phyloP scores from a whole-genome alignment of 768 basidiomycete genomes.

The Tylopilus vinaceipallidus region DNA sequence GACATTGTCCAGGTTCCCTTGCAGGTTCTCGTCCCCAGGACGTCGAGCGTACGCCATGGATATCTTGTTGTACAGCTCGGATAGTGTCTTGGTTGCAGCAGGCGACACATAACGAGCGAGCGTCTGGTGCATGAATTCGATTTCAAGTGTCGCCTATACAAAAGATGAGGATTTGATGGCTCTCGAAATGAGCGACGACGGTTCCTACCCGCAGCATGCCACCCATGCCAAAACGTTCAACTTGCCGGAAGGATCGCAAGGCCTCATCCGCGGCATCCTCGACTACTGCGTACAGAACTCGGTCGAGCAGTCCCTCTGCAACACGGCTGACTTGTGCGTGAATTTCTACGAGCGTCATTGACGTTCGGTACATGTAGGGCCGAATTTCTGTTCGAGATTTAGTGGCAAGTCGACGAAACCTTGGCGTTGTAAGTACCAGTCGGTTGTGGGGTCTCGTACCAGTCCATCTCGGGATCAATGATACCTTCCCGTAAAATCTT shows the following conservation, averaged over 20 bases:
- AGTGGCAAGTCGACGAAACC: not conserved
- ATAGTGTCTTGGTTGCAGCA: slow-evolving; percentile 76
- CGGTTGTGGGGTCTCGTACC: slow-evolving; percentile 92
- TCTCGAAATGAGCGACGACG: not conserved
- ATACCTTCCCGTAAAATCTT: slow-evolving; percentile 77
- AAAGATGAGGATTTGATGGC: not conserved
- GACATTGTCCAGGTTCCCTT: slow-evolving; percentile 84
- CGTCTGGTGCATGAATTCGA: slow-evolving; percentile 98
- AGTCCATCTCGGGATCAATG: slow-evolving; percentile 78
- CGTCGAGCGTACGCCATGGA: slow-evolving; percentile 88
- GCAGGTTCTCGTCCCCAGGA: slow-evolving; percentile 82
- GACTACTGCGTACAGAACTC: slow-evolving; percentile 78
- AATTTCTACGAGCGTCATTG: slow-evolving; percentile 86
- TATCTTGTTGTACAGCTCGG: slow-evolving; percentile 92
- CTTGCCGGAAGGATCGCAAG: slow-evolving; percentile 80
- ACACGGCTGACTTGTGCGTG: slow-evolving; percentile 88
- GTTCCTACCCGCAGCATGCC: slow-evolving; percentile 90
- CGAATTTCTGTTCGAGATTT: slow-evolving; percentile 68
- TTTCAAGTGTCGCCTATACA: slow-evolving; percentile 92
- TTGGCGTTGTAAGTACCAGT: slow-evolving; percentile 53
- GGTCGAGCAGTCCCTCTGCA: slow-evolving; percentile 75
- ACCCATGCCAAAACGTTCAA: slow-evolving; percentile 94
- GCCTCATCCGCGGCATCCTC: slow-evolving; percentile 84
- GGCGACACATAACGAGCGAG: slow-evolving; percentile 85
- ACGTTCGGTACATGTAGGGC: slow-evolving; percentile 86